Evolutionary conservation across 441 rosid genomes (phyloP), one percentile per base, ranked within the genome.

Genomic region (Gossypium gossypioides): DNA sequence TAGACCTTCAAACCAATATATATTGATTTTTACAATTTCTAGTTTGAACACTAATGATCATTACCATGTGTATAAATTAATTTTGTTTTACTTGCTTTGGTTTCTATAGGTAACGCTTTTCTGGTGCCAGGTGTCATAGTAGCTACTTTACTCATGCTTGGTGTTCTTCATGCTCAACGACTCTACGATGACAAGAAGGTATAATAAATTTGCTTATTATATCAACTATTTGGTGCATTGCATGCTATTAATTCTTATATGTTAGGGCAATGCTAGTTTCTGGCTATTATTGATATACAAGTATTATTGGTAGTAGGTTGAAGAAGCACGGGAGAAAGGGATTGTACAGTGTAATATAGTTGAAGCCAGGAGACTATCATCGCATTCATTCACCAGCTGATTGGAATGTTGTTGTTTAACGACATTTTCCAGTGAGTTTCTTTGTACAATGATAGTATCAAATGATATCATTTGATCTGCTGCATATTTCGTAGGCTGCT

Each of bases 301-400:
- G 44, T 55, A 25, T 73, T 74, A 18, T 73, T 69, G 67, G 61
- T 78, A 75, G 73, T 81, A 94, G 99, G 62, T 82, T 0, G 94
- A 90, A 80, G 97, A 90, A 75, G 92, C 92, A 29, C 83, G 90
- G 46, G 91, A 84, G 78, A 92, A 72, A 65, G 97, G 97, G 69
- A 79, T 89, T 46, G 97, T 94, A 90, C 81, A 91, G 97, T 74
- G 99, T 95, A 58, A 85, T 95, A 80, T 95, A 91, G 85, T 84
- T 95, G 79, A 88, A 76, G 73, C 97, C 90, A 68, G 99, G 99
- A 72, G 93, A 92, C 73, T 95, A 91, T 81, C 99, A 95, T 83
- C 91, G 88, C 19, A 74, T 95, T 78, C 97, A 92, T 84, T 90
- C 97, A 66, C 97, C 97, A 3, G 89, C 68, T 77, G 87, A 92